phyloP scores from a whole-genome alignment of 1,284 basidiomycete species.

The Pulchroboletus neoregius region DNA sequence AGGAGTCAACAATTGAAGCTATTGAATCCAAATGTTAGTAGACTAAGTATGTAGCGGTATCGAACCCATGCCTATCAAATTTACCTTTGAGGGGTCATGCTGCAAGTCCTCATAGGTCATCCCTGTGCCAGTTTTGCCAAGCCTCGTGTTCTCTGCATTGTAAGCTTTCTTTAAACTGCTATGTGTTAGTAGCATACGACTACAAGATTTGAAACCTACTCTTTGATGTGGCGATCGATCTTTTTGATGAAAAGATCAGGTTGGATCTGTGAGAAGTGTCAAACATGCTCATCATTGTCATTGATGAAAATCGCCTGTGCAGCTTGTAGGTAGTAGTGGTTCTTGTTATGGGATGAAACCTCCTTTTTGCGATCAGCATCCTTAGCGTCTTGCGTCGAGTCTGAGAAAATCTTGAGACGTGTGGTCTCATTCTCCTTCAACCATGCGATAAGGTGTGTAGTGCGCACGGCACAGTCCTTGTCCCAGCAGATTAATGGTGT shows the following conservation, averaged over 20 bases:
- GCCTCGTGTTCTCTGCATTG: not conserved
- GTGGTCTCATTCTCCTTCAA: not conserved
- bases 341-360: not conserved
- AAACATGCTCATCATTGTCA: not conserved
- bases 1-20: not conserved
- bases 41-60: too few relatives aligned
- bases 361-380: not conserved
- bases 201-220: not conserved
- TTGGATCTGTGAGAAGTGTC: not conserved
- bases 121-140: not conserved
- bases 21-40: too few relatives aligned
- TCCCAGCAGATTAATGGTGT: not conserved
- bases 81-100: too few relatives aligned
- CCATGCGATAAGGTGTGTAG: not conserved
- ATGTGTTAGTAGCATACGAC: not conserved
- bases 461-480: not conserved
- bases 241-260: not conserved
- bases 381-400: slow-evolving; percentile 1
- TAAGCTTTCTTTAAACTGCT: not conserved
- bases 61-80: too few relatives aligned
- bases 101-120: not conserved
- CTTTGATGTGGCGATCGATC: too few relatives aligned
- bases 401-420: not conserved
- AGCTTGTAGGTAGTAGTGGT: not conserved
- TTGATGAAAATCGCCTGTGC: not conserved